phyloP scores from a whole-genome alignment of 768 basidiomycete genomes.

The Kwoniella mangroviensis region DNA sequence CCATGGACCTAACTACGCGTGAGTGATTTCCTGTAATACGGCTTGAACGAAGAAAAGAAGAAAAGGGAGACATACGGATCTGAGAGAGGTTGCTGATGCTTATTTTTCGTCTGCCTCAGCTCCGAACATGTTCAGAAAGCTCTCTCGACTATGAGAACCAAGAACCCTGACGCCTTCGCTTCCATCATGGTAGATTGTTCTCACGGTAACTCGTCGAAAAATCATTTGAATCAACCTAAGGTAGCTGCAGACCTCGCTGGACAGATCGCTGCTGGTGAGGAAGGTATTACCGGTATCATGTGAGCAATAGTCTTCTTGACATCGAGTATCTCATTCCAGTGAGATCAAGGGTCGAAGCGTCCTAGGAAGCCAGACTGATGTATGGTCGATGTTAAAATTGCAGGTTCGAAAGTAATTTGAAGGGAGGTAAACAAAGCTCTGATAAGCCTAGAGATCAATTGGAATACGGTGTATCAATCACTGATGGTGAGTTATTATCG shows the following conservation, averaged over 20 bases:
- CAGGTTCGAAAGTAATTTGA: conserved; percentile 92
- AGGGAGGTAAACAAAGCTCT: conserved; percentile 57
- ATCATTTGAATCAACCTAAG: conserved; percentile 82
- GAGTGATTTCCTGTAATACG: conserved; percentile 11
- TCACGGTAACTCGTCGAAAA: conserved; percentile 92
- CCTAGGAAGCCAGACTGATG: too few relatives aligned
- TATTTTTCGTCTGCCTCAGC: conserved; percentile 20
- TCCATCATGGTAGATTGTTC: conserved; percentile 83
- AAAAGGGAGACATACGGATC: not conserved
- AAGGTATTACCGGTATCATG: conserved; percentile 42
- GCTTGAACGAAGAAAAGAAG: not conserved
- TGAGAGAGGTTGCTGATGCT: not conserved
- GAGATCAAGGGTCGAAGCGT: too few relatives aligned
- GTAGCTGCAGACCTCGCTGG: conserved; percentile 89
- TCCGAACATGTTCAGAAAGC: conserved; percentile 52
- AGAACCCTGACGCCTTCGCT: conserved; percentile 61
- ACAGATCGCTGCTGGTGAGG: conserved; percentile 51
- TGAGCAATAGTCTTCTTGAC: conserved; percentile 40
- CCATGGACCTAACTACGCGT: conserved; percentile 83
- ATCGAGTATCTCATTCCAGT: too few relatives aligned
- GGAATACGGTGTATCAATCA: conserved; percentile 60
- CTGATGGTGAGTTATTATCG: conserved; percentile 44
- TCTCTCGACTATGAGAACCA: conserved; percentile 42
- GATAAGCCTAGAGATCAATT: conserved; percentile 48
- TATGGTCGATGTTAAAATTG: not conserved